Evolutionary conservation across 441 rosid species (phyloP), one percentile per base, ranked within the genome.

Genomic region (Gossypium trilobum): DNA sequence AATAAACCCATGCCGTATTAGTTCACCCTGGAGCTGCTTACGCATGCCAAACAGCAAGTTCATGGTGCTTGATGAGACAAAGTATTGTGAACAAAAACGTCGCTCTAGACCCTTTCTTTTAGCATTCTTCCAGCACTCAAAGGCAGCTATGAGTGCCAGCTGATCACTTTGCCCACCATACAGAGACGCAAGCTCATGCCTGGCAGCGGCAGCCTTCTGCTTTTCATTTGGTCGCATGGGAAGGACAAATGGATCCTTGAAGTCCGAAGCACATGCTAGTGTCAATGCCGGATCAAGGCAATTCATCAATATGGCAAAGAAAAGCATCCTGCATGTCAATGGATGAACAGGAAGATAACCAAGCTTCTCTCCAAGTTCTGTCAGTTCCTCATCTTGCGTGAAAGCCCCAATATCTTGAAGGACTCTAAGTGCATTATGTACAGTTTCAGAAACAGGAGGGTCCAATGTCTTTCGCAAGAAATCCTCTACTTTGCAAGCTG

Each of bases 251-350:
- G 99, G 99, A 50, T 90, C 97, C 79, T 85, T 90, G 77, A 82
- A 87, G 80, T 95, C 97, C 8, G 92, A 85, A 70, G 98, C 97
- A 85, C 97, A 95, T 13, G 97, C 99, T 74, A 95, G 67, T 42
- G 96, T 90, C 82, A 95, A 84, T 66, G 99, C 98, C 65, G 99
- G 99, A 80, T 91, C 97, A 65, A 95, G 97, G 79, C 97, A 93
- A 81, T 90, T 87, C 83, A 95, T 87, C 82, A 95, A 74, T 71
- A 95, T 84, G 63, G 98, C 94, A 16, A 93, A 89, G 83, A 91
- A 89, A 82, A 95, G 88, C 98, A 95, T 93, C 85, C 84, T 91
- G 91, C 97, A 85, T 8, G 89, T 95, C 67, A 83, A 77, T 63
- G 99, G 99, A 85, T 95, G 98, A 79, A 93, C 91, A 71, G 99